Base-by-base conservation (phyloP, 139 green algal genomes). In the Nannochloris sp. region DNA sequence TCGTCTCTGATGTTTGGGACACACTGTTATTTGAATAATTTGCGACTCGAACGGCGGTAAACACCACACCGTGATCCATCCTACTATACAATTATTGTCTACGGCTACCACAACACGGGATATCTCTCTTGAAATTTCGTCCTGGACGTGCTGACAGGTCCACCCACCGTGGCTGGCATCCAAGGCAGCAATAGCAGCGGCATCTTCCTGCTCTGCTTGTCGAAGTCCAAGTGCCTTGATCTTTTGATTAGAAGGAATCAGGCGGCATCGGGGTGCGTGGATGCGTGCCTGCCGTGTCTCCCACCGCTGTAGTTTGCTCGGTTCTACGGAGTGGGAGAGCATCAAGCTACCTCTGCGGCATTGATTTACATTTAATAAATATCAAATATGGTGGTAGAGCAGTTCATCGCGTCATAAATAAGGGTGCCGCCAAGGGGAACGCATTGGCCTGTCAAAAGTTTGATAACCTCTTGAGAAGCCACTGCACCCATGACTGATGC, bases 381-480 rank as follows among this genome's bases (percentile, higher is more conserved):
- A 45, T 61, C 23, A 31, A 86, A 71, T n/a, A 87, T 67, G 20
- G 71, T 68, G 31, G 70, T 80, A n/a, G 74, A 80, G 48, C 56
- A 75, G 8, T 56, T 49, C 71, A 97, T 94, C 20, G 66, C 89
- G 61, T 97, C 96, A 82, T 89, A 97, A 2, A 97, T 60, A 0
- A 98, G 67, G 10, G 75, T 87, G 5, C 87, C 92, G 0, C 44
- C 49, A 31, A 93, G 50, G 0, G 91, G 85, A 60, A 93, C 86
- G 77, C 96, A 98, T 75, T 97, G 91, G 26, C 77, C 61, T 0
- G 92, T 97, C 12, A 98, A 62, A 3, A 97, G 75, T 78, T 98
- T 98, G 72, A 98, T 97, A 26, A 79, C 89, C 69, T 98, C 92
- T 71, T 98, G 91, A 4, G 77, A 76, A 0, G 84, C 92, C 31